phyloP scores from a whole-genome alignment of 1,284 basidiomycete genomes.

The Thecaphora frezii region DNA sequence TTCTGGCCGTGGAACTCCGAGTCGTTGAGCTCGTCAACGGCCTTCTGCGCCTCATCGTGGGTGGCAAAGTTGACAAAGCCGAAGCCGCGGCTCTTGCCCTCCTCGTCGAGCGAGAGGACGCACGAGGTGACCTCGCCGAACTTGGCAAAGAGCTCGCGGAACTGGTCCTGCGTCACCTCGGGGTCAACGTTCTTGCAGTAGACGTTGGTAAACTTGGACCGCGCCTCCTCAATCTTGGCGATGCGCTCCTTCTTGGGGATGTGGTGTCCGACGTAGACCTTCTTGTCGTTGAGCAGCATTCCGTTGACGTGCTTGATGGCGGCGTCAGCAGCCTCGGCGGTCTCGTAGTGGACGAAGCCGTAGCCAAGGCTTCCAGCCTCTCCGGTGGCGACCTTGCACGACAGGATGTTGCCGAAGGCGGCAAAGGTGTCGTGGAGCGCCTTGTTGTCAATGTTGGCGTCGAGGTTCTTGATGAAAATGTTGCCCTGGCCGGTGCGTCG shows the following conservation, averaged over 20 bases:
- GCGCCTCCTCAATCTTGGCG: conserved; percentile 94
- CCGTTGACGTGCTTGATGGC: conserved; percentile 98
- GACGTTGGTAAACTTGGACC: conserved; percentile 94
- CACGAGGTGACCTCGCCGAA: conserved; percentile 89
- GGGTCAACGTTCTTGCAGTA: conserved; percentile 96
- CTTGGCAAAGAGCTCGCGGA: conserved; percentile 76
- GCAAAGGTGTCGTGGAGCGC: conserved; percentile 99
- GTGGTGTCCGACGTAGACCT: conserved; percentile 94
- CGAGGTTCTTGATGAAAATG: conserved; percentile 99
- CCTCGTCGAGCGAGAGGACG: conserved; percentile 73
- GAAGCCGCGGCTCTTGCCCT: conserved; percentile 88
- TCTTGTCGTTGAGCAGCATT: conserved; percentile 90
- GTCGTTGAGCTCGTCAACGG: conserved; percentile 89
- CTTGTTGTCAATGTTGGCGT: conserved; percentile 99
- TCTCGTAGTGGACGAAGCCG: conserved; percentile 99
- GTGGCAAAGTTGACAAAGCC: conserved; percentile 96
- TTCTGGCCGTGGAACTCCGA: conserved; percentile 82
- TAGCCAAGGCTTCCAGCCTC: conserved; percentile 64
- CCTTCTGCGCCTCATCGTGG: conserved; percentile 88
- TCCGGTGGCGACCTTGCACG: conserved; percentile 88
- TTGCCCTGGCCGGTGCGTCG: conserved; percentile 99
- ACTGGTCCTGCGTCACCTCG: conserved; percentile 83
- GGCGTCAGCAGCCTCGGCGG: conserved; percentile 85
- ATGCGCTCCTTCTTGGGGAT: conserved; percentile 84
- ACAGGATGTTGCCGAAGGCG: conserved; percentile 96